These are phyloP conservation scores for Suhomyces prunicola DNA, from an alignment of 805 yeast species.

Conservation along the genomic window DNA sequence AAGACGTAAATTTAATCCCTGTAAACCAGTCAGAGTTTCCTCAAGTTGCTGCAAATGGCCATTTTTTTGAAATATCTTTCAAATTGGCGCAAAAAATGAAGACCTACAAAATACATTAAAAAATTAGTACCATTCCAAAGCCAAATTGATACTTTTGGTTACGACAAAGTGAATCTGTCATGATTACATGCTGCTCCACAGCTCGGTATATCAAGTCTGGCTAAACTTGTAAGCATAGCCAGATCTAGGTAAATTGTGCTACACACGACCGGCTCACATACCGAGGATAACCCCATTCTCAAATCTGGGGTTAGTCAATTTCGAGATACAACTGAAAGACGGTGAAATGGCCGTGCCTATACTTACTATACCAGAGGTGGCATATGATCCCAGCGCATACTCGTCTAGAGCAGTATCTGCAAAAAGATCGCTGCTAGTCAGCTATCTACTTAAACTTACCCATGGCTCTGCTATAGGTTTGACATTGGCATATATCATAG, in stretches of 20 bases:
- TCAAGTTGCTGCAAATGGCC: background rate
- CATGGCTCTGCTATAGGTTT: conserved; percentile 33
- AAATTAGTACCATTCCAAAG: background rate
- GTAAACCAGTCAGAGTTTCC: background rate
- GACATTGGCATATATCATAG: conserved; percentile 28
- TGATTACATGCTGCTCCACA: no score
- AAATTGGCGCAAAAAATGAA: background rate
- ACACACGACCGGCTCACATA: background rate
- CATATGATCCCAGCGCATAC: conserved; percentile 32
- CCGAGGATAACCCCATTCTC: conserved; percentile 3
- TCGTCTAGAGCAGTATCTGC: conserved; percentile 8
- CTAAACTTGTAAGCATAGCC: background rate
- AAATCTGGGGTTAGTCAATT: background rate
- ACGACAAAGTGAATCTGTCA: background rate
- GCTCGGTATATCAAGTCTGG: background rate
- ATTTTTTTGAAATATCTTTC: background rate
- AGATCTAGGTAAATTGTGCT: background rate
- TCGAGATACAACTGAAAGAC: conserved; percentile 8
- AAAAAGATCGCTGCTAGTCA: conserved; percentile 20
- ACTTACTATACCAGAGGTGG: conserved; percentile 40
- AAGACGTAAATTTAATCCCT: background rate
- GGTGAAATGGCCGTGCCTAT: conserved; percentile 21
- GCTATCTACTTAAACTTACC: conserved; percentile 29
- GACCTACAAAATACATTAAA: background rate
- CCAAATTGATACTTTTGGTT: background rate